Evolutionary conservation across 192 early-diverging fungal species (phyloP), one percentile per base, ranked within the genome.

Genomic region (Dissophora ornata): DNA sequence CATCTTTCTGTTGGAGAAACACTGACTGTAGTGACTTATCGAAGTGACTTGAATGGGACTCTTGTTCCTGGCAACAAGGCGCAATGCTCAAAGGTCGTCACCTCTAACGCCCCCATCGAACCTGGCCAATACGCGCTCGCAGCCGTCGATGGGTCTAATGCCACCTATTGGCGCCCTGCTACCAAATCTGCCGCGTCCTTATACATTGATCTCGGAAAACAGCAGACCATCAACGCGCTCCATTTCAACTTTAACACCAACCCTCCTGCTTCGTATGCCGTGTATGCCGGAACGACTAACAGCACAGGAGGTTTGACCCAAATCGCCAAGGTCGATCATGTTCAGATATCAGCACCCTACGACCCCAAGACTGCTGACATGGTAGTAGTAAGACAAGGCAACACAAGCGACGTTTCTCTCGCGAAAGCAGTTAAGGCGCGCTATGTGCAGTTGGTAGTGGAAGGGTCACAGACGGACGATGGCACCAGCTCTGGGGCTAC

Each of bases 161-260:
- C 59, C 1, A 79, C 74, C 3, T 79, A 79, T 46, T 79, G 74
- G 74, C 74, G 66, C 1, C 74, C 74, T 16, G 29, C 21, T 10
- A 79, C 65, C 19, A 46, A 49, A n/a, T 34, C 74, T 3, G 22
- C 74, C 3, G 51, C 74, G 4, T 68, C 74, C 3, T 25, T 79
- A 28, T n/a, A 38, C 9, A 68, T 79, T 19, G 74, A 79, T 18
- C 59, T 79, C 11, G 74, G 74, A 16, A 57, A 47, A 19, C 15
- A 21, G 12, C 65, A 79, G 52, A 53, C 50, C 9, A 68, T 79
- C 58, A 42, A 38, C 44, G 51, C 30, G 16, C 58, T 79, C 60
- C 75, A 79, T 53, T 63, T 79, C 48, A 79, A 79, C 46, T 79
- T 79, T 38, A 69, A 79, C 40, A 36, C 62, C 19, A 79, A 64